These are phyloP conservation scores for Neurospora sp. DNA, from an alignment of 2,329 filamentous ascomycete genomes.

Conservation along the genomic window DNA sequence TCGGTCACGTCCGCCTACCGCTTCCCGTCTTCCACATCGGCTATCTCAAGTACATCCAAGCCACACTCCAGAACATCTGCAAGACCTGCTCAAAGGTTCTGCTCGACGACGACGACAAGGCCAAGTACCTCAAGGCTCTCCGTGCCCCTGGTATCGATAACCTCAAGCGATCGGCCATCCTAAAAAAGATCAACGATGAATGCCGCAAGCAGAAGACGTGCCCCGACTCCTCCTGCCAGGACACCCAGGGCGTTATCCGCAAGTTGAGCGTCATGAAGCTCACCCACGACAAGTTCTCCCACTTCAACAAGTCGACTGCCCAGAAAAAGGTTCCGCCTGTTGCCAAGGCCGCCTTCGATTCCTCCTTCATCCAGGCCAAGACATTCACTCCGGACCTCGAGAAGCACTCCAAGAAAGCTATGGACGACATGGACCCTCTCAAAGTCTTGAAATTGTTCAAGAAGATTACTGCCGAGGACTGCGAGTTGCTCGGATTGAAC, in stretches of 20 bases:
- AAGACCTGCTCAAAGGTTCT: conserved; percentile 85
- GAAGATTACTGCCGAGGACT: conserved; percentile 73
- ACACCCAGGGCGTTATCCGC: conserved; percentile 82
- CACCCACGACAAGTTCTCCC: conserved; percentile 82
- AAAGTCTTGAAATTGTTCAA: conserved; percentile 87
- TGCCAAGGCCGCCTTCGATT: conserved; percentile 76
- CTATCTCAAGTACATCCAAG: conserved; percentile 87
- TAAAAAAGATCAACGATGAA: conserved; percentile 80
- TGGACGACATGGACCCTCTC: conserved; percentile 88
- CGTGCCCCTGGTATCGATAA: conserved; percentile 79
- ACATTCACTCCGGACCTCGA: conserved; percentile 74
- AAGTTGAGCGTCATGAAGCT: conserved; percentile 91
- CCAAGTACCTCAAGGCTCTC: conserved; percentile 68
- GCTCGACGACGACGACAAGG: conserved; percentile 60
- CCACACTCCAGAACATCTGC: conserved; percentile 90
- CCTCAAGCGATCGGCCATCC: conserved; percentile 69
- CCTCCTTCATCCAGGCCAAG: conserved; percentile 72
- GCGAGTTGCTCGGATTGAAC: conserved; percentile 83
- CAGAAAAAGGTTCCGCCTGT: conserved; percentile 73
- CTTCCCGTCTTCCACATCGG: conserved; percentile 93
- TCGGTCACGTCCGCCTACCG: conserved; percentile 84
- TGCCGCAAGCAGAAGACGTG: conserved; percentile 82
- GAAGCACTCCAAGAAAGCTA: conserved; percentile 82
- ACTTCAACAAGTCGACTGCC: conserved; percentile 81
- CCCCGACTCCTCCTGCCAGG: conserved; percentile 55